phyloP scores from a whole-genome alignment of 2,329 filamentous ascomycete genomes.

The Clarireedia homoeocarpa region DNA sequence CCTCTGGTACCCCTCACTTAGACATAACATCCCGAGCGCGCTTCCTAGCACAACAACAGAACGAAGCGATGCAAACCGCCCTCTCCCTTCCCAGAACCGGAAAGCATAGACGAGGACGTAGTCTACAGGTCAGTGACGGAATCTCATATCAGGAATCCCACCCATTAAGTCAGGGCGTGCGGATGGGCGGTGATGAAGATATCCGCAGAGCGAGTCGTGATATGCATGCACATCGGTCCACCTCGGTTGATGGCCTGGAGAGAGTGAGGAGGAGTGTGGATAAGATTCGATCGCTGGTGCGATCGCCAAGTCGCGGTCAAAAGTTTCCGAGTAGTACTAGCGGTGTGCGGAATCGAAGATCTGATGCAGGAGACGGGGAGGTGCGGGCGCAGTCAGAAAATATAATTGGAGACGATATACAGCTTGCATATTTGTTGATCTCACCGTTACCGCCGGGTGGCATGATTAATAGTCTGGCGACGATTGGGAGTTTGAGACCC shows the following conservation, averaged over 20 bases:
- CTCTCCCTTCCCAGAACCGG: conserved; percentile 14
- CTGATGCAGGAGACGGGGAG: background rate
- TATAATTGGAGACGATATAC: conserved; percentile 16
- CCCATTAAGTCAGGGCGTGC: conserved; percentile 19
- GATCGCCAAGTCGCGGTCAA: conserved; percentile 1
- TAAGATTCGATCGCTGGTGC: conserved; percentile 29
- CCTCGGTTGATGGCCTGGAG: conserved; percentile 28
- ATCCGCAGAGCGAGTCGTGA: conserved; percentile 32
- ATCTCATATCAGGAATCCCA: conserved; percentile 14
- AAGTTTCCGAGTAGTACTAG: background rate
- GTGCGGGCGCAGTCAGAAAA: background rate
- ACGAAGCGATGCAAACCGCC: conserved; percentile 17
- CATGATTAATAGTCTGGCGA: conserved; percentile 51
- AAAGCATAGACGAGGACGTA: conserved; percentile 13
- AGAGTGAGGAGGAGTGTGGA: conserved; percentile 34
- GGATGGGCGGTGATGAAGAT: conserved; percentile 29
- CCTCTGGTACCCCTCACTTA: conserved; percentile 50
- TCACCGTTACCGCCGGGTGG: conserved; percentile 53
- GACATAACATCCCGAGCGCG: conserved; percentile 65
- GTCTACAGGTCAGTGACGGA: conserved; percentile 15
- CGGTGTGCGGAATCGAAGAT: background rate
- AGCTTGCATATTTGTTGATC: conserved; percentile 54
- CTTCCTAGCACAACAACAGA: conserved; percentile 58
- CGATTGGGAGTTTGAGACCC: conserved; percentile 34
- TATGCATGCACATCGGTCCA: conserved; percentile 17